Conservation (phyloP, 495 filamentous ascomycete species). For the Penicillium desertorum region DNA sequence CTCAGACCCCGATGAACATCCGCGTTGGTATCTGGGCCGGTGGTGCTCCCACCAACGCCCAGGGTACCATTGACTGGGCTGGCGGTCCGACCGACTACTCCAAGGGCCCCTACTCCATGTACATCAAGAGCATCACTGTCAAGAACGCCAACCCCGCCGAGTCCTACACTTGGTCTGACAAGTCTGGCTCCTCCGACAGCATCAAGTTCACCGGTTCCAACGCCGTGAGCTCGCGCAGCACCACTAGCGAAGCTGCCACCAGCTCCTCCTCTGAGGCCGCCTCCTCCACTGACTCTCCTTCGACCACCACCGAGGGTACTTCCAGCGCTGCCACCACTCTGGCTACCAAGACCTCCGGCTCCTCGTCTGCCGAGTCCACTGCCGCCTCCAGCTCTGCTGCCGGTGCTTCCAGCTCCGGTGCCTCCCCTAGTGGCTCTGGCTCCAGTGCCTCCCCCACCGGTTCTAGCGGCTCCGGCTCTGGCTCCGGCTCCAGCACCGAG, state of each 20-base stretch:
- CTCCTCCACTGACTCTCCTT: constrained; percentile 3
- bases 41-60: constrained; percentile 69
- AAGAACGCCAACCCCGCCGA: constrained; percentile 42
- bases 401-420: constrained; percentile 18
- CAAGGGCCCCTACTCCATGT: constrained; percentile 76
- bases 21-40: constrained; percentile 87
- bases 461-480: constrained; percentile 24
- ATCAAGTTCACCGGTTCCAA: constrained; percentile 56
- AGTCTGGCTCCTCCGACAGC: constrained; percentile 64
- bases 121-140: constrained; percentile 58
- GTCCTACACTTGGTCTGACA: constrained; percentile 66
- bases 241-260: constrained; percentile 12
- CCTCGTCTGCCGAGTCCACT: constrained; percentile 19
- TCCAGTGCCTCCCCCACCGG: constrained; percentile 13
- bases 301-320: constrained; percentile 12
- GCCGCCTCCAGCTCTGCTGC: constrained; percentile 18
- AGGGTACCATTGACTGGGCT: constrained; percentile 70
- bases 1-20: constrained; percentile 87
- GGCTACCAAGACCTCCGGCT: constrained; percentile 20
- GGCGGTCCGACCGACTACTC: constrained; percentile 73
- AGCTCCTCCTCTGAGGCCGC: background rate
- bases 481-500: constrained; percentile 10
- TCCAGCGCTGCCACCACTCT: constrained; percentile 18
- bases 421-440: constrained; percentile 17
- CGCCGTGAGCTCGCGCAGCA: constrained; percentile 9